Evolutionary conservation across 1,284 basidiomycete species (phyloP).

Genomic region (Fomitopsis betulina): DNA sequence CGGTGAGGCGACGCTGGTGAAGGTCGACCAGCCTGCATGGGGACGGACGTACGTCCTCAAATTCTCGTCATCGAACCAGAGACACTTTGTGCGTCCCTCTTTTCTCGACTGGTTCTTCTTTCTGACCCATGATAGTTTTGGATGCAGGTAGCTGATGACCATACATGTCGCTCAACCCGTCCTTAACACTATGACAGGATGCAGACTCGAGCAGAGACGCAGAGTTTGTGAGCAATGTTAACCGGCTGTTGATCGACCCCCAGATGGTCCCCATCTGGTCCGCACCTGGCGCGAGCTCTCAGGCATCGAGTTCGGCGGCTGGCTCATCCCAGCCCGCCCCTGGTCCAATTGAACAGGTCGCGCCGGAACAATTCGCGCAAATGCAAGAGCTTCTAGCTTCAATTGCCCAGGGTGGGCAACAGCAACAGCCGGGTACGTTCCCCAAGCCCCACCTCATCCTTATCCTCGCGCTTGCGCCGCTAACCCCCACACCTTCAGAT

Average conservation of each 20-base stretch:
- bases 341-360: slow-evolving; percentile 14
- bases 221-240: slow-evolving; percentile 68
- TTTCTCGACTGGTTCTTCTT: slow-evolving; percentile 6
- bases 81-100: slow-evolving; percentile 64
- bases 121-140: slow-evolving; percentile 52
- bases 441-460: neutral
- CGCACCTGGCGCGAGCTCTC: slow-evolving; percentile 18
- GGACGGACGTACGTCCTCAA: slow-evolving; percentile 76
- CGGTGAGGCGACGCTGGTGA: slow-evolving; percentile 70
- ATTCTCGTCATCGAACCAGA: slow-evolving; percentile 76
- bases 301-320: slow-evolving; percentile 33
- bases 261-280: slow-evolving; percentile 58
- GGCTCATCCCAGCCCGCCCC: slow-evolving; percentile 13
- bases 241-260: slow-evolving; percentile 61
- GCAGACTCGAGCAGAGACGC: slow-evolving; percentile 62
- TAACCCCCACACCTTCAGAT: slow-evolving; percentile 34
- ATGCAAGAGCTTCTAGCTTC: slow-evolving; percentile 23
- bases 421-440: slow-evolving; percentile 9
- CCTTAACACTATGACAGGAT: slow-evolving; percentile 39
- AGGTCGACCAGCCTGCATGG: slow-evolving; percentile 53
- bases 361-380: slow-evolving; percentile 23
- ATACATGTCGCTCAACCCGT: neutral
- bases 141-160: slow-evolving; percentile 62
- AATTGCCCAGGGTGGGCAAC: slow-evolving; percentile 12
- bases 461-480: neutral